Evolutionary conservation across 2,329 filamentous ascomycete genomes (phyloP).

Genomic region (Fusarium sp.): DNA sequence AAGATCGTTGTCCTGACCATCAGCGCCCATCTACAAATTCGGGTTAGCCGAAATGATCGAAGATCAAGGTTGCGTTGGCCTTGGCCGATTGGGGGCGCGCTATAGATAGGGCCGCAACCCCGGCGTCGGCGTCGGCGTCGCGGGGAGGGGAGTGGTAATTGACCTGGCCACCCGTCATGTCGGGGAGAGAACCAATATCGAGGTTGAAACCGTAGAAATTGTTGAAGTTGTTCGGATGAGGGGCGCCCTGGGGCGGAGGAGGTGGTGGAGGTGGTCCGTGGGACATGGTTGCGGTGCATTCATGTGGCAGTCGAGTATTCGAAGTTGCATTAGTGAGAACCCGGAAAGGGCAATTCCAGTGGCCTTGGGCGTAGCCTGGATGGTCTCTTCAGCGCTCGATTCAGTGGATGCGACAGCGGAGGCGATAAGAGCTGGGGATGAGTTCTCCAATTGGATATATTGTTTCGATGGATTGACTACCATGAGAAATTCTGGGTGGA

Average conservation of each 20-base stretch:
- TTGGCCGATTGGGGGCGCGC: constrained; percentile 5
- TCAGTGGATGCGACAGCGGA: constrained; percentile 15
- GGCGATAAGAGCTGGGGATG: neutral
- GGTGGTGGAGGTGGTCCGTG: constrained; percentile 49
- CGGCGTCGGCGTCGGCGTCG: constrained; percentile 16
- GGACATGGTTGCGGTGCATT: constrained; percentile 46
- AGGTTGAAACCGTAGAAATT: constrained; percentile 51
- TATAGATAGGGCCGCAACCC: constrained; percentile 25
- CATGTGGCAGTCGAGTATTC: constrained; percentile 33
- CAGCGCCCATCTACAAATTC: constrained; percentile 39
- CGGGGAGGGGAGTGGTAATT: constrained; percentile 21
- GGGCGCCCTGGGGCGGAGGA: constrained; percentile 41
- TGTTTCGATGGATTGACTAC: constrained; percentile 1
- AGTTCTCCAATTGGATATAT: constrained; percentile 3
- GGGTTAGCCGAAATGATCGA: constrained; percentile 31
- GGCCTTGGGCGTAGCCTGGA: too few species aligned
- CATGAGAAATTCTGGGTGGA: neutral
- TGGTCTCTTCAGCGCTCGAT: neutral
- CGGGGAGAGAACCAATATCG: constrained; percentile 42
- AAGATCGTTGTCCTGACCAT: constrained; percentile 49
- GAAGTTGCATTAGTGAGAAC: constrained; percentile 43
- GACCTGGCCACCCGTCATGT: constrained; percentile 42
- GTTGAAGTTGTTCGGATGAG: constrained; percentile 39
- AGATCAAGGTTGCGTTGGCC: constrained; percentile 30
- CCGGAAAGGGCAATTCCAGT: constrained; percentile 21